Evolutionary conservation across 192 early-diverging fungal genomes (phyloP), one percentile per base, ranked within the genome.

Genomic region (Dissophora globulifera): DNA sequence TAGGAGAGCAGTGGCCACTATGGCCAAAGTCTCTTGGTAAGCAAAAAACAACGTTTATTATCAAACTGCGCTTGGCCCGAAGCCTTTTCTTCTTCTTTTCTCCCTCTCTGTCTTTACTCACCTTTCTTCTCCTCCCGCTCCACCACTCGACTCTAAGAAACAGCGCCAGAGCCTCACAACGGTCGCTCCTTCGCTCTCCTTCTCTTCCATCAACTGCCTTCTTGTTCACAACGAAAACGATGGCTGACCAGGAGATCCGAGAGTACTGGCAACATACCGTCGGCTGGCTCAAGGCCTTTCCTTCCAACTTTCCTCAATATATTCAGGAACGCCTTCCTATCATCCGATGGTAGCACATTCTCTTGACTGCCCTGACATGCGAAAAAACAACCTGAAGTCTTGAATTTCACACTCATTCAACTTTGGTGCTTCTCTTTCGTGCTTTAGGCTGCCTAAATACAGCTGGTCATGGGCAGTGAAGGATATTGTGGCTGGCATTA

Each of bases 401-500:
- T 26, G 2, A n/a, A 35, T 31, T 7, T 43, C 43, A 15, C 27
- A 19, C 3, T 7, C 54, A 5, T 23, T 25, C 54, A 26, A 22
- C 52, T 4, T 8, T 38, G 12, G 17, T 17, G 38, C 38, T 13
- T 40, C 7, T 40, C 38, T 40, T 10, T n/a, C 43, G 12, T 17
- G 17, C 43, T n/a, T 45, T 62, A 62, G 60, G 60, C 49, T 54
- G 5, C 62, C 62, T 3, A 41, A 27, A 19, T 72, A 68, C 59
- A 76, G 49, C 52, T 23, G 32, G 13, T 58, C 48, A 35, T 86
- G 85, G 85, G 56, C 81, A 2, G 12, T 72, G 15, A 62, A 79
- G 32, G 85, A 85, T 29, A 38, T 85, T 12, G 84, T 92, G 61
- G 92, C 92, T 22, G 92, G 90, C 29, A 38, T 90, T 8, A 93